phyloP scores from a whole-genome alignment of 371 early-diverging fungal species.

The Syncephalastrum monosporum region DNA sequence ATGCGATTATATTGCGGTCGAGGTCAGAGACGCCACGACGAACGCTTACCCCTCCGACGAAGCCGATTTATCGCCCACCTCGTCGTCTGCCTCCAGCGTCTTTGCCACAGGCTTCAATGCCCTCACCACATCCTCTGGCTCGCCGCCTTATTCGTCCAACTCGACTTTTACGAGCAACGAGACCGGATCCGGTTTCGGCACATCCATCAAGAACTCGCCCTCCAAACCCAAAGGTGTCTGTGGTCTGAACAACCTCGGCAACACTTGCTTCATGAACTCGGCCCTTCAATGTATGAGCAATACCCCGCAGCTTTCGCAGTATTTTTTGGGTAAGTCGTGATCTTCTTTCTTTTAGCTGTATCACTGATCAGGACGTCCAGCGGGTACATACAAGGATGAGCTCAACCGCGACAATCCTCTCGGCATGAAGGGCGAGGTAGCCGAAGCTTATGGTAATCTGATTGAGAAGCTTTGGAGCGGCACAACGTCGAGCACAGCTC shows the following conservation, averaged over 20 bases:
- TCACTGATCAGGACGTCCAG: slow-evolving; percentile 10
- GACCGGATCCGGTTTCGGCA: not conserved
- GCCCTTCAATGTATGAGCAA: slow-evolving; percentile 78
- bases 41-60: not conserved
- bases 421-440: slow-evolving; percentile 66
- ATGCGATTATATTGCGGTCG: slow-evolving; percentile 35
- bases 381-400: slow-evolving; percentile 41
- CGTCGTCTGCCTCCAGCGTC: slow-evolving; percentile 8
- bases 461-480: slow-evolving; percentile 64
- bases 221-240: slow-evolving; percentile 42
- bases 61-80: slow-evolving; percentile 5
- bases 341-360: not conserved
- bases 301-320: slow-evolving; percentile 62
- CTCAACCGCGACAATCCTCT: slow-evolving; percentile 56
- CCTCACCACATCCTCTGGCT: slow-evolving; percentile 11
- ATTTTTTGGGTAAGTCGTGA: slow-evolving; percentile 40
- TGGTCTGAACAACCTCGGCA: slow-evolving; percentile 80
- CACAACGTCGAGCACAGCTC: slow-evolving; percentile 39
- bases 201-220: not conserved
- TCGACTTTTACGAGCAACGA: slow-evolving; percentile 10
- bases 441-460: slow-evolving; percentile 65
- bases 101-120: slow-evolving; percentile 14
- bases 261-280: slow-evolving; percentile 90
- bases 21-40: slow-evolving; percentile 5
- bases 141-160: slow-evolving; percentile 13